Evolutionary conservation across 768 basidiomycete species (phyloP).

Genomic region (Psilocybe azurescens): DNA sequence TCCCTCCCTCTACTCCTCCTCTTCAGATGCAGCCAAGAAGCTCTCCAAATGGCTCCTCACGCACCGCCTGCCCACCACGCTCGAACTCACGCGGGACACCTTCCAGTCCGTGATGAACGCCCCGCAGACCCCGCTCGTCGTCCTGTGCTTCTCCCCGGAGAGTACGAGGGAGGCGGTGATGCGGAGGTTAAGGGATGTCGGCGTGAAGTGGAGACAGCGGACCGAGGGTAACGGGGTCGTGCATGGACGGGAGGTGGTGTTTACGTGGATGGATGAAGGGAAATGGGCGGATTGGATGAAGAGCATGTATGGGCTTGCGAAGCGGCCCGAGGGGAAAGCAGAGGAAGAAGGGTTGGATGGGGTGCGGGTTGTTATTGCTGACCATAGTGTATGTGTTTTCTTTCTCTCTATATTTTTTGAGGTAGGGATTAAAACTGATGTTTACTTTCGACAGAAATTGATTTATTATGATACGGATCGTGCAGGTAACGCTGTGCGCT

Average conservation of each 20-base stretch:
- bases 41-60: slow-evolving; percentile 62
- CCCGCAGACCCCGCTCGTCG: slow-evolving; percentile 74
- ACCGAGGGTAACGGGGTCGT: slow-evolving; percentile 44
- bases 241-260: slow-evolving; percentile 68
- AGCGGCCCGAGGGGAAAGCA: slow-evolving; percentile 8
- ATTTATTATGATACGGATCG: slow-evolving; percentile 80
- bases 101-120: slow-evolving; percentile 90
- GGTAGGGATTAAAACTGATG: neutral
- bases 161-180: slow-evolving; percentile 45
- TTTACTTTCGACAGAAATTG: slow-evolving; percentile 49
- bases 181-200: slow-evolving; percentile 55
- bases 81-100: slow-evolving; percentile 78
- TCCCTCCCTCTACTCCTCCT: slow-evolving; percentile 25
- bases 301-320: slow-evolving; percentile 72
- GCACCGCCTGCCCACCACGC: slow-evolving; percentile 73
- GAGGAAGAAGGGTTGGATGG: slow-evolving; percentile 38
- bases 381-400: slow-evolving; percentile 67
- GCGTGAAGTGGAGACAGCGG: slow-evolving; percentile 61
- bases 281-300: slow-evolving; percentile 91
- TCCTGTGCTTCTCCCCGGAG: slow-evolving; percentile 59
- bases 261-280: slow-evolving; percentile 88
- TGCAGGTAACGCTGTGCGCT: slow-evolving; percentile 54
- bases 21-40: slow-evolving; percentile 15
- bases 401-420: slow-evolving; percentile 5
- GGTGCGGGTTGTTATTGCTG: slow-evolving; percentile 70